Conservation (phyloP, 2,329 filamentous ascomycete species). For the Pseudodiploospora longispora region DNA sequence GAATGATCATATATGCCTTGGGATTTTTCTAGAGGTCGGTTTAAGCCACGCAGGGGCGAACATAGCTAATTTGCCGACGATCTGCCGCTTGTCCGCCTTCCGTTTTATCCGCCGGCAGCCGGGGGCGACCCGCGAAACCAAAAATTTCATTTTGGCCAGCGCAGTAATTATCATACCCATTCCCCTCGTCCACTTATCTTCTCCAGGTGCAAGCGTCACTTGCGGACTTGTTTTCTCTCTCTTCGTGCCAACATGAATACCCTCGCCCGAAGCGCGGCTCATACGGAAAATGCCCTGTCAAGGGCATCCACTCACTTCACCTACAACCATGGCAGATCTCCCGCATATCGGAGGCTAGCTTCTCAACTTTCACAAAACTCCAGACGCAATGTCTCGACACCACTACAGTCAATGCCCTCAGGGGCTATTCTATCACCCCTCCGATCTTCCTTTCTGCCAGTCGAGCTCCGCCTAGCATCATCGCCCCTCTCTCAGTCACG, state of each 20-base stretch:
- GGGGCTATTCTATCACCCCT: constrained; percentile 28
- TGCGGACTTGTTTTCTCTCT: constrained; percentile 15
- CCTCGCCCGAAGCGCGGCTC: constrained; percentile 34
- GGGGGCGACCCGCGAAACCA: constrained; percentile 26
- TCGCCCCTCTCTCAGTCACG: constrained; percentile 22
- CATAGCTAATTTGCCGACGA: constrained; percentile 23
- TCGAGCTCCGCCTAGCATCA: constrained; percentile 24
- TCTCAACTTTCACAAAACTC: constrained; percentile 24
- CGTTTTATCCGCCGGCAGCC: constrained; percentile 24
- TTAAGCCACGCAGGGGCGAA: too few species aligned
- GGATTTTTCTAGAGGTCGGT: constrained; percentile 3
- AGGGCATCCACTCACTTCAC: constrained; percentile 30
- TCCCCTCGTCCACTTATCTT: constrained; percentile 14
- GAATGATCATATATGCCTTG: constrained; percentile 3
- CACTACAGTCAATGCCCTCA: constrained; percentile 18
- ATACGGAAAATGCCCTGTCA: constrained; percentile 33
- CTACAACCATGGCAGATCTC: constrained; percentile 34
- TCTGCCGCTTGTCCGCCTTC: constrained; percentile 28
- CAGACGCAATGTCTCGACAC: constrained; percentile 17
- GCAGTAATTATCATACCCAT: constrained; percentile 17
- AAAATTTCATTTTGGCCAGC: constrained; percentile 27
- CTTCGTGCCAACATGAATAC: constrained; percentile 35
- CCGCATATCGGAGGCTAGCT: constrained; percentile 41
- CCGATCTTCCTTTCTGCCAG: constrained; percentile 37
- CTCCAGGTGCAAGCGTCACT: constrained; percentile 18